Base-by-base conservation (phyloP, 1,284 basidiomycete species). In the Fomitopsis pinicola region DNA sequence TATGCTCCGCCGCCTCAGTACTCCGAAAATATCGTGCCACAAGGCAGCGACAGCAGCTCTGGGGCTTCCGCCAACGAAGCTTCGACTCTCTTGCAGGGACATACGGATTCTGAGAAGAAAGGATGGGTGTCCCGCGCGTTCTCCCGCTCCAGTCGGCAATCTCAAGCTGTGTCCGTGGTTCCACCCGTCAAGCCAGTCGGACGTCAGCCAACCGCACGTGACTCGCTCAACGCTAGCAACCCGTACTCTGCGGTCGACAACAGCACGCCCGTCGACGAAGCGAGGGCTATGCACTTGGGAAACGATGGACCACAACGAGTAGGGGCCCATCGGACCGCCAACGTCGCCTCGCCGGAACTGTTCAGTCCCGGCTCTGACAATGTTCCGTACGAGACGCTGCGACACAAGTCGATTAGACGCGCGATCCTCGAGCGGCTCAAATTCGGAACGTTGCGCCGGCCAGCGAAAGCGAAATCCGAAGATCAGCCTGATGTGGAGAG, bases 371-470 rank as follows among this genome's bases (percentile, higher is more conserved):
- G 68, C 4, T 65, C 68, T 22, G 65, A 69, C 54, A 62, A 69
- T 26, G 64, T 59, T 1, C 69, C 71, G 0, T 71, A 71, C 59
- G 72, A 73, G 33, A 63, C 69, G 1, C 62, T 71, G 12, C 64
- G 72, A 0, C 71, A 73, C 60, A 71, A 64, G 38, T 74, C 73
- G 14, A 73, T 77, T 55, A 67, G 75, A 19, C 72, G 73, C 19
- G 69, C 65, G 2, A 72, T 76, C 46, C 63, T 76, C 40, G 71
- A 72, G 42, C 68, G 71, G 14, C 62, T 76, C 28, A 68, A 67
- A 22, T 61, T 66, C n/a, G 70, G 69, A 30, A 64, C 66, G 30
- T 33, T 63, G n/a, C 66, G 68, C 30, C 55, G 63, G 28, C 59
- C 46, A 9, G 50, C 56, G 1, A 42, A 58, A 26, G 61, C 61